A percentile compares a stretch with the other conserved stretches of the same genome.
phyloP scores from a whole-genome alignment of 768 basidiomycete species.

The Tylopilus vinaceipallidus region DNA sequence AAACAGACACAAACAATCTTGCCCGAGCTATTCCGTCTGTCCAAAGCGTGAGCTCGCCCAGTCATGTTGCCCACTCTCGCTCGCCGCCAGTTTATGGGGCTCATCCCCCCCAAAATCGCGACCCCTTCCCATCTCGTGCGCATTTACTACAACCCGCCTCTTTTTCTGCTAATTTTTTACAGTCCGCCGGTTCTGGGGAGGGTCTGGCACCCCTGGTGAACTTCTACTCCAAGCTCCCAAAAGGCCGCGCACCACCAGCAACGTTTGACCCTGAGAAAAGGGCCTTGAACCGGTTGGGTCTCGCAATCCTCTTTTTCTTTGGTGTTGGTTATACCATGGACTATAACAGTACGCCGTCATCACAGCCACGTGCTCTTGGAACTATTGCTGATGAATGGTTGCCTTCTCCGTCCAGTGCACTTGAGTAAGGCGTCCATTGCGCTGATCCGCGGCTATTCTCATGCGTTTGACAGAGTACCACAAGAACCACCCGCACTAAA shows the following conservation, averaged over 20 bases:
- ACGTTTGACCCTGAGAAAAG: conserved; percentile 78
- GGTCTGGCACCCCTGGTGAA: conserved; percentile 84
- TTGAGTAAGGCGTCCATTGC: conserved; percentile 56
- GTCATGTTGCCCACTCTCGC: conserved; percentile 80
- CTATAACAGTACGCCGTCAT: conserved; percentile 73
- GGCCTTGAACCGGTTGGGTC: conserved; percentile 53
- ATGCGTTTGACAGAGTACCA: conserved; percentile 63
- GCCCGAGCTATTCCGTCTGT: conserved; percentile 24
- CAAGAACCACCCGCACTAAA: conserved; percentile 86
- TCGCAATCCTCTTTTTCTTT: conserved; percentile 61
- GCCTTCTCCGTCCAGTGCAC: conserved; percentile 55
- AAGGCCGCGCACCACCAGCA: conserved; percentile 68
- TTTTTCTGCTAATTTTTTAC: conserved; percentile 6
- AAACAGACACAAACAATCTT: conserved; percentile 19
- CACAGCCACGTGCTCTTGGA: not conserved
- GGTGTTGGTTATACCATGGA: conserved; percentile 75
- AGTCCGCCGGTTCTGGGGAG: conserved; percentile 82
- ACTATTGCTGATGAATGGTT: conserved; percentile 9
- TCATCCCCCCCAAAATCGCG: conserved; percentile 95
- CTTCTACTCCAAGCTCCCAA: conserved; percentile 96
- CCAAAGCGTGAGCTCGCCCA: not conserved
- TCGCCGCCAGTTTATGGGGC: conserved; percentile 78
- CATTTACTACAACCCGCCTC: not conserved
- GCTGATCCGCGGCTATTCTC: conserved; percentile 16
- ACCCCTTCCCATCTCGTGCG: conserved; percentile 82